Conservation (phyloP, 305 asterid species). For the Solanum hybrid region DNA sequence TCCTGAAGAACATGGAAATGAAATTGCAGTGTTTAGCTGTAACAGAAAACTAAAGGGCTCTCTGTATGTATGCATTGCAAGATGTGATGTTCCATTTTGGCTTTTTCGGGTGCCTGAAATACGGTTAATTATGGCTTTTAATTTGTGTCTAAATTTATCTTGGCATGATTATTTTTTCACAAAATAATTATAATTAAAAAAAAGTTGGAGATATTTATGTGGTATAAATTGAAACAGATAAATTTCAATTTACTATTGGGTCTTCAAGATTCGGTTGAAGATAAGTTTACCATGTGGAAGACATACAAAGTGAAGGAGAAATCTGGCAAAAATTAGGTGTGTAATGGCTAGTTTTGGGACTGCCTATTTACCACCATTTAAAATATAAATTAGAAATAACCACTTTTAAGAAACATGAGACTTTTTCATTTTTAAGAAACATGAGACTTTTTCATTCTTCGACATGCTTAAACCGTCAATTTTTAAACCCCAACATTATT, state of each 20-base stretch:
- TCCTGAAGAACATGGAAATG: constrained; percentile 3
- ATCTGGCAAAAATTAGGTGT: background rate
- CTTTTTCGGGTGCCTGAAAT: background rate
- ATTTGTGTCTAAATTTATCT: background rate
- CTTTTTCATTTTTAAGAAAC: too few relatives aligned
- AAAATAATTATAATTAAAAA: background rate
- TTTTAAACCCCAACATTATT: background rate
- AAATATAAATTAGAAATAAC: too few relatives aligned
- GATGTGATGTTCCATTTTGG: background rate
- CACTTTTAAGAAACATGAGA: too few relatives aligned
- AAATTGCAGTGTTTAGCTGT: background rate
- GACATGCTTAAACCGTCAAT: background rate
- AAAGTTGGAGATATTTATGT: background rate
- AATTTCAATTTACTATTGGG: background rate
- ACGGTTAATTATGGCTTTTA: background rate
- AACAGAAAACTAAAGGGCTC: background rate
- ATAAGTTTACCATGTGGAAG: background rate
- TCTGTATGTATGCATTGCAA: background rate
- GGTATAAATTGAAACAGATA: background rate
- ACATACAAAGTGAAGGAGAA: background rate
- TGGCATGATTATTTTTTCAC: background rate
- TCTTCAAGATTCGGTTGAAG: background rate
- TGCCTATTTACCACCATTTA: background rate
- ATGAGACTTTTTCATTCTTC: too few relatives aligned
- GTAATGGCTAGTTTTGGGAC: background rate